phyloP scores from a whole-genome alignment of 179 eudicot genomes.

The Silene coronaria region DNA sequence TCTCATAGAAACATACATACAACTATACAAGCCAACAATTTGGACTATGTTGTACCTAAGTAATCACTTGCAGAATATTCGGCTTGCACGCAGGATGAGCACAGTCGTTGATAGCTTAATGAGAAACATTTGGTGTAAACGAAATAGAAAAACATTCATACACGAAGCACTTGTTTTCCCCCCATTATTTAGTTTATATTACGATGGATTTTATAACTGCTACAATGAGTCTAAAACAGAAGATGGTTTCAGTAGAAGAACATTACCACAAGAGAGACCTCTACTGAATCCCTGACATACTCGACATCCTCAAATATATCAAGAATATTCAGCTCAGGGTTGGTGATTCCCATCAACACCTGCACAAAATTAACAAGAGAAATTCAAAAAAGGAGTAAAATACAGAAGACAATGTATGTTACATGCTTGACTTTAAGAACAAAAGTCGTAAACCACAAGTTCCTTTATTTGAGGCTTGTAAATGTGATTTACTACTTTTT shows the following conservation, averaged over 20 bases:
- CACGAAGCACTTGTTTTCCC: neutral
- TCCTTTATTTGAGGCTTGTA: neutral
- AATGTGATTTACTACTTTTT: neutral
- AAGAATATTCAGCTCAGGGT: constrained; percentile 58
- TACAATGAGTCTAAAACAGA: neutral
- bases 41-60: neutral
- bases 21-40: neutral
- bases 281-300: constrained; percentile 62
- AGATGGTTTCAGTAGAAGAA: neutral
- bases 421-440: too few species aligned
- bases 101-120: neutral
- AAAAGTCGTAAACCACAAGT: too few species aligned
- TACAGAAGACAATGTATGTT: too few species aligned
- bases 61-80: neutral
- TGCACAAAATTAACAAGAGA: constrained; percentile 25
- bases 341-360: constrained; percentile 63
- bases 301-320: constrained; percentile 85
- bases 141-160: neutral
- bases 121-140: neutral
- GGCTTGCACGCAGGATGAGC: neutral
- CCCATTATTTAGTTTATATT: neutral
- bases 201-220: neutral
- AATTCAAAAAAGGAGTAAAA: neutral
- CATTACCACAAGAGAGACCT: constrained; percentile 57
- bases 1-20: too few species aligned